Conservation (phyloP, 345 rosid genomes). For the Gossypium ekmanianum region DNA sequence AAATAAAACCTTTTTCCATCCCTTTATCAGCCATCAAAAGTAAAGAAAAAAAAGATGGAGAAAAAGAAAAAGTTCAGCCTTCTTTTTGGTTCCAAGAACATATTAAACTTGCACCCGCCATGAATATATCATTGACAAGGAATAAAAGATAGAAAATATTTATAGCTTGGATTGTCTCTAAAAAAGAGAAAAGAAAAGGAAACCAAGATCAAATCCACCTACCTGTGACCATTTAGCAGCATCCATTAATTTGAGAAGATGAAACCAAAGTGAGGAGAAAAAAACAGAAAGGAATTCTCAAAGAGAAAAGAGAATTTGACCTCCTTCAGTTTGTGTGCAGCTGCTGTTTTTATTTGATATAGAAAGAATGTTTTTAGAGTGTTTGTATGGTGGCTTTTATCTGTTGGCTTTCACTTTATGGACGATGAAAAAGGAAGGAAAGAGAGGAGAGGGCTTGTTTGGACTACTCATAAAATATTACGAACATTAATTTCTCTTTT, state of each 20-base stretch:
- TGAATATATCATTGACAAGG: constrained; percentile 12
- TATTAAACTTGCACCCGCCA: constrained; percentile 10
- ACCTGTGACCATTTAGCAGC: constrained; percentile 51
- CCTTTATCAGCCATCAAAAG: constrained; percentile 10
- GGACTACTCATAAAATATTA: constrained; percentile 28
- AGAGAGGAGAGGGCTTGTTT: constrained; percentile 26
- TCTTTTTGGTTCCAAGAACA: constrained; percentile 19
- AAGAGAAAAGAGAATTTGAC: constrained; percentile 28
- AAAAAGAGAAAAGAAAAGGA: neutral
- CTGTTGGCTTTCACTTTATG: constrained; percentile 32
- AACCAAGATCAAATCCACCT: constrained; percentile 18
- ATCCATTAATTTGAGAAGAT: constrained; percentile 40
- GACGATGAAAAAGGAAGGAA: constrained; percentile 10
- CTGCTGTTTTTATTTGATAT: constrained; percentile 29
- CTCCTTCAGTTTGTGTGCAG: constrained; percentile 42
- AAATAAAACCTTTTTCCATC: constrained; percentile 14
- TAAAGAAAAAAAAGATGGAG: neutral
- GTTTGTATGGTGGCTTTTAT: constrained; percentile 17
- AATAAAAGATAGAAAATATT: neutral
- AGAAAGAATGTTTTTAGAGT: constrained; percentile 53
- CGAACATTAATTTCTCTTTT: neutral
- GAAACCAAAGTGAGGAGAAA: constrained; percentile 23
- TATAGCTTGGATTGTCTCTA: too few species aligned
- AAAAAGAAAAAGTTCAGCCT: constrained; percentile 13
- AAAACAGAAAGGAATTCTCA: constrained; percentile 40